Conservation (phyloP, 805 yeast genomes). For the Lipomyces sp. region DNA sequence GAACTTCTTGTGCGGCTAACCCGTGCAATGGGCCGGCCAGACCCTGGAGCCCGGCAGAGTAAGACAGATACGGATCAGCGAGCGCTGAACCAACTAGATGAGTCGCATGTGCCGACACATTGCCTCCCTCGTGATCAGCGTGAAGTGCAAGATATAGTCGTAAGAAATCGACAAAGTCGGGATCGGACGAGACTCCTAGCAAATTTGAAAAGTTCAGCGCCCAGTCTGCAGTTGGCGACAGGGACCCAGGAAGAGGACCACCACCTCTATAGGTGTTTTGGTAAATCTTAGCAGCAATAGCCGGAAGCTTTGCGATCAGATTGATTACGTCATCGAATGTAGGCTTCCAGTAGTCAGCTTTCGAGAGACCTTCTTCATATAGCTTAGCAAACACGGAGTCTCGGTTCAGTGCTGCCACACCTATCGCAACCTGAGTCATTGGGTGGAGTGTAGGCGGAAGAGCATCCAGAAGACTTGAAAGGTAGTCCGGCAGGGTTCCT, state of each 20-base stretch:
- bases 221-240: slow-evolving; percentile 66
- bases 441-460: slow-evolving; percentile 76
- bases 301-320: slow-evolving; percentile 74
- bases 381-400: slow-evolving; percentile 74
- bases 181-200: slow-evolving; percentile 59
- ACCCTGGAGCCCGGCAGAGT: slow-evolving; percentile 80
- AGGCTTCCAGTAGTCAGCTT: slow-evolving; percentile 75
- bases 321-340: slow-evolving; percentile 72
- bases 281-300: slow-evolving; percentile 75
- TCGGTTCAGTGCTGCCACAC: slow-evolving; percentile 71
- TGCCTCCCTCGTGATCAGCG: slow-evolving; percentile 85
- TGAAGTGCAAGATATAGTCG: slow-evolving; percentile 75
- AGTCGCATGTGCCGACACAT: slow-evolving; percentile 80
- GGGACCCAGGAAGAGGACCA: slow-evolving; percentile 54
- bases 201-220: slow-evolving; percentile 69
- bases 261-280: slow-evolving; percentile 60
- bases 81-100: slow-evolving; percentile 83
- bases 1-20: slow-evolving; percentile 83
- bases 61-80: slow-evolving; percentile 74
- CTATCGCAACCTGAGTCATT: slow-evolving; percentile 82
- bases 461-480: slow-evolving; percentile 61
- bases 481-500: slow-evolving; percentile 67
- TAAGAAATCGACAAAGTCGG: slow-evolving; percentile 67
- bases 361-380: slow-evolving; percentile 70
- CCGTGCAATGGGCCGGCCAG: slow-evolving; percentile 88